Evolutionary conservation across 176 grass and related monocot species (phyloP).

Genomic region (Leersia perrieri): DNA sequence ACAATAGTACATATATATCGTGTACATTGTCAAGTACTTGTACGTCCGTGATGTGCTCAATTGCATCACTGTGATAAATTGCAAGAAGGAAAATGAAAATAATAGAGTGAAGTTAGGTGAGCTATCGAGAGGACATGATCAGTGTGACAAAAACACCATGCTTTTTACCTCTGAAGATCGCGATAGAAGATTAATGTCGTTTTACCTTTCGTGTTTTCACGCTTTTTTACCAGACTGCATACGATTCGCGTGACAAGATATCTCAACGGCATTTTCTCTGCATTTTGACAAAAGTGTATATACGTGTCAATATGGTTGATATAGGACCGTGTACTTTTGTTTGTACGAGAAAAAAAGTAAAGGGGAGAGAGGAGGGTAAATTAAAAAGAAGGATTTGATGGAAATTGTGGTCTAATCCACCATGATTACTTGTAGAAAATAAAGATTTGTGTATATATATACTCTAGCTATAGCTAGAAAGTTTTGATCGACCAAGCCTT

Average conservation of each 20-base stretch:
- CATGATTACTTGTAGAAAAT: slow-evolving; percentile 4
- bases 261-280: slow-evolving; percentile 16
- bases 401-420: neutral
- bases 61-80: neutral
- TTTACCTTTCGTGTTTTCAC: neutral
- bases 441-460: neutral
- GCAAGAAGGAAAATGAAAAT: neutral
- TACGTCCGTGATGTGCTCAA: neutral
- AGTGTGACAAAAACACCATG: neutral
- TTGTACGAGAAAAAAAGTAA: neutral
- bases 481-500: neutral
- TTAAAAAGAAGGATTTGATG: neutral
- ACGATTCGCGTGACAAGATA: slow-evolving; percentile 25
- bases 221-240: neutral
- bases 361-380: neutral
- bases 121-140: neutral
- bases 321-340: neutral
- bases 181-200: neutral
- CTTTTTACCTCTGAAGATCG: neutral
- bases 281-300: neutral
- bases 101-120: neutral
- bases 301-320: neutral
- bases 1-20: neutral
- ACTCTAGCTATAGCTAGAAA: neutral
- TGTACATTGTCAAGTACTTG: neutral